Evolutionary conservation across 257 asterid genomes (phyloP).

Genomic region (Penstemon barbatus): DNA sequence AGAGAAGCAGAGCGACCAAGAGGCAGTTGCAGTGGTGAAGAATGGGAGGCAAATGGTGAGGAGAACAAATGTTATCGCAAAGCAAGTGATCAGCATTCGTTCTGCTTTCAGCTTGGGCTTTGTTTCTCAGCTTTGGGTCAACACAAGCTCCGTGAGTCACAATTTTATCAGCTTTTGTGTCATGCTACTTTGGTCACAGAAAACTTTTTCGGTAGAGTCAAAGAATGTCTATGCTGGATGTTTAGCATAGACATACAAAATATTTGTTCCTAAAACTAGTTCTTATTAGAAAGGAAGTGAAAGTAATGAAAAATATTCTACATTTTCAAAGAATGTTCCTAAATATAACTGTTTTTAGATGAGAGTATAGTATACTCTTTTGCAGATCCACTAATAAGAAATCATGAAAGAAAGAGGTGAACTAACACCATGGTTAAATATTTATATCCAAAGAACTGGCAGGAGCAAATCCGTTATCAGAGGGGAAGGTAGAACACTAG

Average conservation of each 20-base stretch:
- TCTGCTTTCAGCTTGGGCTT: slow-evolving; percentile 66
- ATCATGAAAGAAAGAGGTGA: no score
- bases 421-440: no score
- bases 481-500: no score
- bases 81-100: slow-evolving; percentile 67
- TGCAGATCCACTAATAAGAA: neutral
- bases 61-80: slow-evolving; percentile 61
- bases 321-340: neutral
- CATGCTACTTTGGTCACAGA: neutral
- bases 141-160: slow-evolving; percentile 54
- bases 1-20: slow-evolving; percentile 6
- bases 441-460: no score
- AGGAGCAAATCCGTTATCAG: no score
- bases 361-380: no score
- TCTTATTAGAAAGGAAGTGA: neutral
- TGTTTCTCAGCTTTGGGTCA: slow-evolving; percentile 76
- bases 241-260: no score
- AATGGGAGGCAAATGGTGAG: slow-evolving; percentile 50
- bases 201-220: neutral
- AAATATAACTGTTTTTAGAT: neutral
- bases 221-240: neutral
- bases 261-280: neutral
- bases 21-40: slow-evolving; percentile 24
- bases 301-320: no score
- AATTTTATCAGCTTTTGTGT: neutral